Base-by-base conservation (phyloP, 768 basidiomycete genomes). In the Phylloporus arenicola region DNA sequence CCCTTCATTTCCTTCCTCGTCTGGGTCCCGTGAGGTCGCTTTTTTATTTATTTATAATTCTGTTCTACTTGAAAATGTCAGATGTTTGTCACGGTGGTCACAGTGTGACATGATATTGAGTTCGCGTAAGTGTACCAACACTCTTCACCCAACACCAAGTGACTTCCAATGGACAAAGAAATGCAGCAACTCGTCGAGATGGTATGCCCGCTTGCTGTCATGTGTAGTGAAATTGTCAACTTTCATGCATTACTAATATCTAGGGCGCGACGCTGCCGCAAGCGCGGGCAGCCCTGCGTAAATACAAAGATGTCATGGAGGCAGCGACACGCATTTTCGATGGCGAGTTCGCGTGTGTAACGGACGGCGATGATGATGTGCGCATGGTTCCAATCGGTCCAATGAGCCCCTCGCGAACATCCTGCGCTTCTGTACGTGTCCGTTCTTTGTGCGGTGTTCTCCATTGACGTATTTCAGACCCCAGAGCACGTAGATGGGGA, bases 291-390 rank as follows among this genome's bases (percentile, higher is more conserved):
- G 93, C 93, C 16, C 69, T 96, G 62, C 79, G 75, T 54, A 82
- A 83, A 60, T 79, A 87, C 64, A 88, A 82, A 54, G 92, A 97
- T 75, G 91, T 93, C 31, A 90, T 91, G 88, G 77, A 88, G 62
- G 93, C 93, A 13, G 92, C 92, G 3, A 92, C 92, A 65, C 77
- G 77, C 41, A 82, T 91, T 52, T 88, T 91, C 53, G 84, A 88
- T 54, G 93, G 93, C 12, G 82, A 85, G 56, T 92, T 89, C 60
- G 86, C 89, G 59, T 71, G 86, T 62, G 71, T 90, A n/a, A 68
- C 59, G n/a, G 74, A 71, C 31, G 68, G 64, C 17, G 70, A 81
- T 44, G 82, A 73, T 2, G 80, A 83, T 57, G 72, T 72, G 39
- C 71, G 72, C 37, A 79, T 81, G 76, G 64, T 63, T 44, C 59